phyloP scores from a whole-genome alignment of 768 basidiomycete species.

The Dioszegia crocea region DNA sequence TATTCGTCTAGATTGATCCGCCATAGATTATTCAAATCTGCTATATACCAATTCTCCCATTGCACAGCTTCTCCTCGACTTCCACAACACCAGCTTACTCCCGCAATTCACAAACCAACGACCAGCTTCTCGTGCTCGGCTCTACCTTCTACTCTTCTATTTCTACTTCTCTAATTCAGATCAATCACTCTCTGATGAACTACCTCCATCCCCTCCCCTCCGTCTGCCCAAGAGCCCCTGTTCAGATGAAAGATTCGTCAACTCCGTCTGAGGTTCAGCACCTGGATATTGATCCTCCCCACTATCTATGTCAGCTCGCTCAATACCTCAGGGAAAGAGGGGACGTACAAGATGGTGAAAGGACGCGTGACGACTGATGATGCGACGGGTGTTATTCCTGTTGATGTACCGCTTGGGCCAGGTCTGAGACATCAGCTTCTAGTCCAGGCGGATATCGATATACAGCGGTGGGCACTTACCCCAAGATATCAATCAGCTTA shows the following conservation, averaged over 20 bases:
- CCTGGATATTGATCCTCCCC: neutral
- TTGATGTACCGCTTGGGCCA: constrained; percentile 3
- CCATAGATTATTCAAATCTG: no score
- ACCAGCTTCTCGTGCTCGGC: neutral
- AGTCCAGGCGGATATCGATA: neutral
- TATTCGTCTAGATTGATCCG: no score
- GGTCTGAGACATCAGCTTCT: constrained; percentile 1
- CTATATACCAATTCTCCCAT: no score
- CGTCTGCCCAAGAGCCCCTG: neutral
- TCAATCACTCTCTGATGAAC: constrained; percentile 1
- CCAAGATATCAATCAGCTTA: constrained; percentile 2
- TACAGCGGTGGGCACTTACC: neutral
- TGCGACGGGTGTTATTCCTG: neutral
- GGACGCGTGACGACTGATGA: neutral
- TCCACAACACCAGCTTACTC: no score
- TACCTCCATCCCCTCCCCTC: neutral
- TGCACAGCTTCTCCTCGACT: no score
- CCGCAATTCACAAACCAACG: neutral
- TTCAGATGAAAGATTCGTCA: neutral
- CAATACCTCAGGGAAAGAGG: neutral
- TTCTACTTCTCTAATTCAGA: neutral
- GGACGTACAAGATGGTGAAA: neutral
- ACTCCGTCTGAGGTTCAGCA: neutral
- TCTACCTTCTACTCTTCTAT: neutral
- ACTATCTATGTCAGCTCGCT: neutral